Conservation (phyloP, 257 asterid genomes). For the Plantago ovata region DNA sequence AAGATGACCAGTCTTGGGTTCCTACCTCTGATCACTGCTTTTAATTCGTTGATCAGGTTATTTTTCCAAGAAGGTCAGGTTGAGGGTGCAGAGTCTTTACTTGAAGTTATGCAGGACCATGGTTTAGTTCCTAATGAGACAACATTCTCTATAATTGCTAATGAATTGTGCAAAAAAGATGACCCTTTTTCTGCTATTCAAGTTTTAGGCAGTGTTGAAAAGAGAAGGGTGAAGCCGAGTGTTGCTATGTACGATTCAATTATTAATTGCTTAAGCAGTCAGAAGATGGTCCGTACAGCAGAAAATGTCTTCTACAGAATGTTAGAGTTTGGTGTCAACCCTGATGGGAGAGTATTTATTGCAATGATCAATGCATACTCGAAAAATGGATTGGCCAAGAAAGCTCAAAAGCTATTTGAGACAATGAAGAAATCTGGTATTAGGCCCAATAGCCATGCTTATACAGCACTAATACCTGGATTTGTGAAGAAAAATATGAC, state of each 20-base stretch:
- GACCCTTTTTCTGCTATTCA: constrained; percentile 40
- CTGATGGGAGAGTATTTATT: constrained; percentile 43
- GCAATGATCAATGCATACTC: constrained; percentile 61
- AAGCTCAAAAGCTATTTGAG: constrained; percentile 40
- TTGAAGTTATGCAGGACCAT: constrained; percentile 45
- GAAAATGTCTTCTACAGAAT: constrained; percentile 39
- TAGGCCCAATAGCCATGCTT: constrained; percentile 45
- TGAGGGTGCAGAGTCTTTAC: constrained; percentile 34
- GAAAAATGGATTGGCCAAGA: constrained; percentile 40
- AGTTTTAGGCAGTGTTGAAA: constrained; percentile 41
- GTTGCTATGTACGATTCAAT: constrained; percentile 44
- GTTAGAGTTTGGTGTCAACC: constrained; percentile 42
- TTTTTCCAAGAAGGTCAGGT: constrained; percentile 39
- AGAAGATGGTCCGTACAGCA: constrained; percentile 38
- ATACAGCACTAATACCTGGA: constrained; percentile 53
- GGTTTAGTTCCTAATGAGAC: constrained; percentile 41
- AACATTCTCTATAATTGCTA: constrained; percentile 37
- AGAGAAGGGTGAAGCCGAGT: constrained; percentile 40
- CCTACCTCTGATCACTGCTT: constrained; percentile 44
- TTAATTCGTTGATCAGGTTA: constrained; percentile 51
- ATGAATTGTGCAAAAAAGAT: constrained; percentile 42
- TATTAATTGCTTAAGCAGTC: constrained; percentile 44
- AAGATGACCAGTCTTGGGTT: constrained; percentile 38
- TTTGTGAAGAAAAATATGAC: constrained; percentile 58
- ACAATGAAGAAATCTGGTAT: constrained; percentile 38